Conservation (phyloP, 1,284 basidiomycete species). For the Ceratobasidium sp. region DNA sequence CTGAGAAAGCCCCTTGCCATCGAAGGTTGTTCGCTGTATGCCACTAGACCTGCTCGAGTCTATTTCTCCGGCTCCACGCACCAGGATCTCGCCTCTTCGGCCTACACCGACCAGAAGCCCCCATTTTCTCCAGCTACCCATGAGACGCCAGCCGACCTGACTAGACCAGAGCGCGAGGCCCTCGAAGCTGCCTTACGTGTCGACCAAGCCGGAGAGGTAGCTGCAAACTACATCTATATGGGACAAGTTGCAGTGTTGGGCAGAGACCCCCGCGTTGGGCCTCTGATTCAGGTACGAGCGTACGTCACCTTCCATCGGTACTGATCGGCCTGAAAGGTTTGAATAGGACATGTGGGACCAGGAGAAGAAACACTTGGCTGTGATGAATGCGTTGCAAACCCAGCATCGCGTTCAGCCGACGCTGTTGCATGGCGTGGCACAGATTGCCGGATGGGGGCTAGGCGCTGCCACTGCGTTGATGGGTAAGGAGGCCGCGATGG, state of each 20-base stretch:
- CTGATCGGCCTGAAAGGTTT: not conserved
- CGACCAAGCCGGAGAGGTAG: slow-evolving; percentile 92
- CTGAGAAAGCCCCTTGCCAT: not conserved
- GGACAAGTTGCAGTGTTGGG: slow-evolving; percentile 82
- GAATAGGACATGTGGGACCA: slow-evolving; percentile 94
- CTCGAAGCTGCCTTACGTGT: slow-evolving; percentile 79
- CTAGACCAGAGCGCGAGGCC: slow-evolving; percentile 58
- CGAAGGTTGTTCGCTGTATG: not conserved
- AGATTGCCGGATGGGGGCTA: slow-evolving; percentile 84
- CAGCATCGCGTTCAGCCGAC: slow-evolving; percentile 91
- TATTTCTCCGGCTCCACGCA: not conserved
- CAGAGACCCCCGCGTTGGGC: slow-evolving; percentile 68
- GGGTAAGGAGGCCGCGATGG: slow-evolving; percentile 96
- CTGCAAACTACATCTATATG: slow-evolving; percentile 92
- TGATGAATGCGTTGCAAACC: slow-evolving; percentile 84
- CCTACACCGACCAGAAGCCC: slow-evolving; percentile 1
- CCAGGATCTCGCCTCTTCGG: slow-evolving; percentile 10
- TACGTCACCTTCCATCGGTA: not conserved
- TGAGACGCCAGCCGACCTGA: slow-evolving; percentile 37
- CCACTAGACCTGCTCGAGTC: not conserved
- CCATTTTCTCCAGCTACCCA: slow-evolving; percentile 24
- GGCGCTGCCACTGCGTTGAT: slow-evolving; percentile 88
- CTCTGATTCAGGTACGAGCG: slow-evolving; percentile 76
- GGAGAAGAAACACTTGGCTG: slow-evolving; percentile 90
- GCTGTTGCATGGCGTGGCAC: slow-evolving; percentile 83